Base-by-base conservation (phyloP, 1,139 yeast species). In the Casaregolazyma suthepensis region DNA sequence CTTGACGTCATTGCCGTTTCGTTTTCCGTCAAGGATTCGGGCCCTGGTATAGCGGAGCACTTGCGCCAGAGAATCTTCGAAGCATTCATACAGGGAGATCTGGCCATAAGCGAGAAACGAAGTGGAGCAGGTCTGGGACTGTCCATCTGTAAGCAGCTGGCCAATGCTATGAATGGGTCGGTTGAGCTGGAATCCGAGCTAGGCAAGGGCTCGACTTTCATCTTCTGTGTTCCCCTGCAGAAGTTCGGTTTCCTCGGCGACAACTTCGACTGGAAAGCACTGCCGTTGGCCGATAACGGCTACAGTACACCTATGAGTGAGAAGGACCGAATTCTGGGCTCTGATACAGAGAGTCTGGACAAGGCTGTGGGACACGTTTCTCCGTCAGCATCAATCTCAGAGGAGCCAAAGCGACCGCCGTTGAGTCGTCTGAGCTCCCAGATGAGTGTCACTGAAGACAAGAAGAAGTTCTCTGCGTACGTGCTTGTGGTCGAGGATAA, bases 401-500 rank as follows among this genome's bases (percentile, higher is more conserved):
- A 23, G 42, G 40, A 38, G 13, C 23, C 31, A 5, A 55, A 51
- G 48, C 55, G 65, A 18, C 65, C 65, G 7, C 57, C 61, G 2
- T 58, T 62, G 40, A 51, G 54, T 13, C 53, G 65, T 12, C 57
- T 53, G 38, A 55, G 57, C 10, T 63, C 64, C 3, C 60, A 61
- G 23, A 43, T 56, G n/a, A 57, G 63, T 45, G 50, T 52, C 15
- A 61, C 57, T 29, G 64, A 61, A n/a, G 63, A 61, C 26, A 59
- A 59, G 50, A 53, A 59, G 47, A 53, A 48, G 17, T 53, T 58
- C 50, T 17, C 43, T 5, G 73, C 75, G 43, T 69, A 75, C 52
- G 81, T 93, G 22, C 75, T 93, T 52, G 93, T 93, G n/a, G 98
- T 96, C 0, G 99, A 93, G 66, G 99, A 93, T 66, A 93, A 93